phyloP scores from a whole-genome alignment of 2,329 filamentous ascomycete species.

The Phoma herbarum region DNA sequence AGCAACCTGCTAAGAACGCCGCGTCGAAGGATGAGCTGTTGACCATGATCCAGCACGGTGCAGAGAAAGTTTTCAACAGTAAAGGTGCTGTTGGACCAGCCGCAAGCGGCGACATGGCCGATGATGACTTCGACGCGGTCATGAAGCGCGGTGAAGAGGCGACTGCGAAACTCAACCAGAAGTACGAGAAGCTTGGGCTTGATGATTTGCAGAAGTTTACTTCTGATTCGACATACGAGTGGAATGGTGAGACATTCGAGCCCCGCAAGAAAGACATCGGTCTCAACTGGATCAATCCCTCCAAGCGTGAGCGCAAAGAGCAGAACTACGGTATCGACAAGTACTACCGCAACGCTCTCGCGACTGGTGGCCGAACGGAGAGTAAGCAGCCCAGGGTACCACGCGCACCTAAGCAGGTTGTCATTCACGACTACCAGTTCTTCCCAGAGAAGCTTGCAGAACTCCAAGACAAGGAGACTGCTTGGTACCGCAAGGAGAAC shows the following conservation, averaged over 20 bases:
- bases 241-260: conserved; percentile 97
- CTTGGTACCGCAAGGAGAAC: conserved; percentile 94
- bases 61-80: conserved; percentile 88
- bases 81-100: conserved; percentile 71
- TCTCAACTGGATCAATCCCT: conserved; percentile 95
- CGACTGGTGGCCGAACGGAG: conserved; percentile 78
- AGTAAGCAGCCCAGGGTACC: conserved; percentile 94
- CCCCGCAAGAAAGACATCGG: conserved; percentile 85
- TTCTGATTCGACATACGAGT: conserved; percentile 96
- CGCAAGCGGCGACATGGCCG: conserved; percentile 70
- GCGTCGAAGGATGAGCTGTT: conserved; percentile 96
- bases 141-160: conserved; percentile 85
- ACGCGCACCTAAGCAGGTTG: conserved; percentile 90
- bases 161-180: conserved; percentile 88
- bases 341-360: conserved; percentile 92
- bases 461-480: conserved; percentile 95
- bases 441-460: conserved; percentile 86
- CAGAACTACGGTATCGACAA: conserved; percentile 99
- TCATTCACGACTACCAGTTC: conserved; percentile 96
- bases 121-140: conserved; percentile 91
- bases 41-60: conserved; percentile 98
- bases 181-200: conserved; percentile 95
- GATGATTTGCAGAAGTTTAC: conserved; percentile 98
- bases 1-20: conserved; percentile 87
- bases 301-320: conserved; percentile 97